phyloP scores from a whole-genome alignment of 208 protist species.

The Angomonas deanei region DNA sequence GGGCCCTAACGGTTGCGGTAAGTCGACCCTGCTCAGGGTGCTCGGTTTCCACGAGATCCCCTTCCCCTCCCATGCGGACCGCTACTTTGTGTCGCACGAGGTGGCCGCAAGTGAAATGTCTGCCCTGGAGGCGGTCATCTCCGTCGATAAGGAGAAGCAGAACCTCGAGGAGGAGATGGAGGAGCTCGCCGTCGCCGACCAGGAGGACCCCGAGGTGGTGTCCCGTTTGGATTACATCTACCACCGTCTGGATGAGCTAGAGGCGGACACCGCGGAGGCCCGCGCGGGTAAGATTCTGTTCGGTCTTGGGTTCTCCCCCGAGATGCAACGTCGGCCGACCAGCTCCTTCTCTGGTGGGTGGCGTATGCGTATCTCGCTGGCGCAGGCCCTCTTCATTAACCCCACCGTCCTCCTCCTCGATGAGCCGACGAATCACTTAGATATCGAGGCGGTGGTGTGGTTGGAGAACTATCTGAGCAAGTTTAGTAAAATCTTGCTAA shows the following conservation, averaged over 20 bases:
- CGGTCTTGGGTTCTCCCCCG: constrained; percentile 92
- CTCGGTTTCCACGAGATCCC: constrained; percentile 86
- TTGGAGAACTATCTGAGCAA: constrained; percentile 93
- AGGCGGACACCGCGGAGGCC: constrained; percentile 81
- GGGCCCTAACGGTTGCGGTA: constrained; percentile 90
- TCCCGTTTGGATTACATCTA: constrained; percentile 88
- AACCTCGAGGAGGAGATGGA: constrained; percentile 76
- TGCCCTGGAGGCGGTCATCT: constrained; percentile 80
- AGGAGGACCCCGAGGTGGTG: constrained; percentile 71
- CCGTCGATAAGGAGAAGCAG: constrained; percentile 79
- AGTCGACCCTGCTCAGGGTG: constrained; percentile 88
- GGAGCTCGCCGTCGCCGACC: constrained; percentile 71
- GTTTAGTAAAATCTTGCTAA: constrained; percentile 92
- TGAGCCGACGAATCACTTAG: constrained; percentile 97
- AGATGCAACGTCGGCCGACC: constrained; percentile 78
- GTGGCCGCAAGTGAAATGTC: constrained; percentile 83
- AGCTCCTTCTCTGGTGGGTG: constrained; percentile 94
- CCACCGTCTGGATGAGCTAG: constrained; percentile 90
- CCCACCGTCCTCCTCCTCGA: constrained; percentile 95
- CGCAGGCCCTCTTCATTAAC: constrained; percentile 93
- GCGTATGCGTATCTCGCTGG: constrained; percentile 97
- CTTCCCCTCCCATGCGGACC: constrained; percentile 92
- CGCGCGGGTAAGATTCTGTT: constrained; percentile 90
- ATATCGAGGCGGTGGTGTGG: constrained; percentile 96
- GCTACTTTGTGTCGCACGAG: constrained; percentile 97